These are phyloP conservation scores for Cytospora piceae DNA, from an alignment of 2,329 filamentous ascomycete genomes.

Conservation along the genomic window DNA sequence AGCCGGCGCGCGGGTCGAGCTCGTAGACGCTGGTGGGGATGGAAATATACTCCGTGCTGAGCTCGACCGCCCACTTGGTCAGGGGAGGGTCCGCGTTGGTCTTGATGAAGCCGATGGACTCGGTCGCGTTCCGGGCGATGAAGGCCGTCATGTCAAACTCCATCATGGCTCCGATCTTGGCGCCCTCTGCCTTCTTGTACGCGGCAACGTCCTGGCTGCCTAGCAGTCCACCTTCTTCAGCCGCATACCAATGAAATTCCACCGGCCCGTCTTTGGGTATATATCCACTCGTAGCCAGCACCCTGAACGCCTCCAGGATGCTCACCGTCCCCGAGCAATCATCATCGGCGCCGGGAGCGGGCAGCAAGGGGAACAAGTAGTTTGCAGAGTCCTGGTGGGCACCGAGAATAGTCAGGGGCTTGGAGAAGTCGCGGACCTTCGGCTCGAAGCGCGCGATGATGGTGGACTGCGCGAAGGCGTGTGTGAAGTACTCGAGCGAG, in stretches of 20 bases:
- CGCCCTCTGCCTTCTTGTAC: constrained; percentile 64
- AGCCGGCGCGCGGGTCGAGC: constrained; percentile 41
- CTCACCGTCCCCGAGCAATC: constrained; percentile 74
- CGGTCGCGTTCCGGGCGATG: constrained; percentile 42
- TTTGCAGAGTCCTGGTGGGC: constrained; percentile 78
- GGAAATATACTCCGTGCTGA: constrained; percentile 44
- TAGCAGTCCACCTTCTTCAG: constrained; percentile 78
- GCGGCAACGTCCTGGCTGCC: constrained; percentile 74
- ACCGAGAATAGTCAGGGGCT: constrained; percentile 58
- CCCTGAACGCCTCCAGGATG: constrained; percentile 72
- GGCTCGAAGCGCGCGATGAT: constrained; percentile 69
- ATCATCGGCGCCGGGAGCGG: constrained; percentile 74
- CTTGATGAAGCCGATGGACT: constrained; percentile 45
- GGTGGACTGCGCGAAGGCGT: constrained; percentile 71
- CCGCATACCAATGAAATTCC: constrained; percentile 84
- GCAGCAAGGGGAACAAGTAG: constrained; percentile 68
- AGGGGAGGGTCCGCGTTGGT: constrained; percentile 43
- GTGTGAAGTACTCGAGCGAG: constrained; percentile 58
- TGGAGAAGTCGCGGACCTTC: constrained; percentile 41
- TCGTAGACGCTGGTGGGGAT: constrained; percentile 42
- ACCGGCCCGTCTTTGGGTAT: constrained; percentile 49
- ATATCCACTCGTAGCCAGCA: constrained; percentile 56
- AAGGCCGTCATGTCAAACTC: constrained; percentile 56
- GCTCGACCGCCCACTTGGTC: constrained; percentile 41
- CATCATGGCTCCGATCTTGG: constrained; percentile 73